Percentiles rank a stretch among this genome's conserved stretches.
These are phyloP conservation scores for Exophiala phaeomuriformis DNA, from an alignment of 2,329 filamentous ascomycete species.

Conservation along the genomic window DNA sequence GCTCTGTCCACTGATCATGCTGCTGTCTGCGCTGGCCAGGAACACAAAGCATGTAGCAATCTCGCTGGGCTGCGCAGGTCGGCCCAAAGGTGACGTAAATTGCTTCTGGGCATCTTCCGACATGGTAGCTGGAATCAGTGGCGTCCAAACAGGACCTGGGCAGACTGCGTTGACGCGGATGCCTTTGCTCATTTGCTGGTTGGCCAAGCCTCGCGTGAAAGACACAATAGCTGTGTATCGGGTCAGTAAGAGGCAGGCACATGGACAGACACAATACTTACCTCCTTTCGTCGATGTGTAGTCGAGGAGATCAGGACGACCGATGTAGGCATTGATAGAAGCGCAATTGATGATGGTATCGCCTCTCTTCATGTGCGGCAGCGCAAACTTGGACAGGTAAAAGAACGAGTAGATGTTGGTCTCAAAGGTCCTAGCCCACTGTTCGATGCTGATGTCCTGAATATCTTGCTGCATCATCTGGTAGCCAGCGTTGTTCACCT, in stretches of 20 bases:
- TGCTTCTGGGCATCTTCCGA: conserved; percentile 60
- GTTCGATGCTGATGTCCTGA: conserved; percentile 63
- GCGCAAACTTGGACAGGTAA: conserved; percentile 68
- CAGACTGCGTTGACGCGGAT: conserved; percentile 72
- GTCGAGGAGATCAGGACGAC: conserved; percentile 70
- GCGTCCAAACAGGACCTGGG: conserved; percentile 73
- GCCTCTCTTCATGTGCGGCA: conserved; percentile 68
- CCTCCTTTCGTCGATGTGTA: conserved; percentile 60
- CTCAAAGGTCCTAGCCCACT: conserved; percentile 73
- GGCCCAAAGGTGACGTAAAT: conserved; percentile 66
- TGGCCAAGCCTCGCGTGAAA: conserved; percentile 70
- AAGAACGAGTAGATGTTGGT: conserved; percentile 79
- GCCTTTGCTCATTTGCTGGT: conserved; percentile 63
- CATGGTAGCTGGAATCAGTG: conserved; percentile 68
- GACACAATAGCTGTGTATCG: conserved; percentile 57
- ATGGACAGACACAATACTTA: not conserved
- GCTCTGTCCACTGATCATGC: conserved; percentile 66
- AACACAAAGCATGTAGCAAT: conserved; percentile 78
- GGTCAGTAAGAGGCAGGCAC: not conserved
- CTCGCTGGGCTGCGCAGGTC: conserved; percentile 72
- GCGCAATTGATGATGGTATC: conserved; percentile 78
- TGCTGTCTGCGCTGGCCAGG: conserved; percentile 66
- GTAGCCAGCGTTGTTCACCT: conserved; percentile 60
- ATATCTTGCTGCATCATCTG: conserved; percentile 70
- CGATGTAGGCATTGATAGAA: conserved; percentile 76